Conservation (phyloP, 129 eudicot species). For the Artemisia argyi region DNA sequence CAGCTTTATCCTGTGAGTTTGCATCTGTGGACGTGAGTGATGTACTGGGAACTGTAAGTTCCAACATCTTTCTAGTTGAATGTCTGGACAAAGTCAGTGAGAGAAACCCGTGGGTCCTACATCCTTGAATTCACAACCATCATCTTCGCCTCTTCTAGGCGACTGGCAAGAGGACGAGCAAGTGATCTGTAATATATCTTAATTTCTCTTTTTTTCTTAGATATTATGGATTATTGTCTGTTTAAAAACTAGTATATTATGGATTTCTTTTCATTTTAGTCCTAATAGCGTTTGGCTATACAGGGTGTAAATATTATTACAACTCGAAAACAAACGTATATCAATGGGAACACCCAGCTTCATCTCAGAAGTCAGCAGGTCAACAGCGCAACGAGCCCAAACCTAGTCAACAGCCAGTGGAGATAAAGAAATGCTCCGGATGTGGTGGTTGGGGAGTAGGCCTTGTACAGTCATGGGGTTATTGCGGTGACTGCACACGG, state of each 20-base stretch:
- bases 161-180: constrained; percentile 95
- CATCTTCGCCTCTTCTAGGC: constrained; percentile 46
- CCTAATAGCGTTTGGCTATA: constrained; percentile 5
- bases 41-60: too few species aligned
- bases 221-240: background rate
- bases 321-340: constrained; percentile 73
- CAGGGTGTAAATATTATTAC: constrained; percentile 89
- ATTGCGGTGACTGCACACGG: constrained; percentile 97
- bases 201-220: background rate
- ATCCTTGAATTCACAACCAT: constrained; percentile 33
- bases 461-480: constrained; percentile 94
- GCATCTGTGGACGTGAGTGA: too few species aligned
- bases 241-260: constrained; percentile 27
- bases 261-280: background rate
- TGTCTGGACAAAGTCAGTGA: constrained; percentile 88
- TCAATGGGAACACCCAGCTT: constrained; percentile 88
- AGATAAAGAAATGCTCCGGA: constrained; percentile 58
- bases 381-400: constrained; percentile 35
- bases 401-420: constrained; percentile 33
- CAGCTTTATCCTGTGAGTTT: too few species aligned
- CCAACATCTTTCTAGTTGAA: too few species aligned
- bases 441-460: constrained; percentile 98
- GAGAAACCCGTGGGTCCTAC: constrained; percentile 57
- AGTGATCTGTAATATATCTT: constrained; percentile 58
- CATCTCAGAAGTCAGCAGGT: constrained; percentile 37